phyloP scores from a whole-genome alignment of 805 yeast genomes.

The Huiozyma naganishii region DNA sequence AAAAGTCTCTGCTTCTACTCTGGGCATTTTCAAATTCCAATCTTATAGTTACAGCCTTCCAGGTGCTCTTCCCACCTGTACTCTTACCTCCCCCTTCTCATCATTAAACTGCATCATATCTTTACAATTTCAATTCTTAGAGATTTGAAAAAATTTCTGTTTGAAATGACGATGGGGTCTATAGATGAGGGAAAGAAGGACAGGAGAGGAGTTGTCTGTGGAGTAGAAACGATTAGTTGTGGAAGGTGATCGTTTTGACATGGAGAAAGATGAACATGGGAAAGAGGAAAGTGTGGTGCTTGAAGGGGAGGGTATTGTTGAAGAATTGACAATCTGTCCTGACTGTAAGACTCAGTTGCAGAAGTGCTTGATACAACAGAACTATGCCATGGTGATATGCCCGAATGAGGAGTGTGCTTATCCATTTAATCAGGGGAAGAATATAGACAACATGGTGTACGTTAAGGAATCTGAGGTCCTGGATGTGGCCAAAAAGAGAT shows the following conservation, averaged over 20 bases:
- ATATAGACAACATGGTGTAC: slow-evolving; percentile 15
- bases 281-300: no score
- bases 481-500: slow-evolving; percentile 18
- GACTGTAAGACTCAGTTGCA: slow-evolving; percentile 16
- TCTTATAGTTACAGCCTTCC: not conserved
- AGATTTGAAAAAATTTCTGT: not conserved
- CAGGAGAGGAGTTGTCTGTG: no score
- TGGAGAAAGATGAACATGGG: no score
- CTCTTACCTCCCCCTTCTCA: not conserved
- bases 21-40: slow-evolving; percentile 28
- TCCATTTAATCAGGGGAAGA: slow-evolving; percentile 21
- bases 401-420: slow-evolving; percentile 19
- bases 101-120: not conserved
- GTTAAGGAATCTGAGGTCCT: slow-evolving; percentile 21
- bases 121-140: not conserved
- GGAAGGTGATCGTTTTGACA: no score
- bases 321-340: slow-evolving; percentile 13
- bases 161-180: no score
- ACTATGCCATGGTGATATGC: slow-evolving; percentile 25
- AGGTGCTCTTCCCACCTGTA: not conserved
- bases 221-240: no score
- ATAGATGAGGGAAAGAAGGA: no score
- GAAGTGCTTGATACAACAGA: slow-evolving; percentile 26
- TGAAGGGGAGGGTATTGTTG: no score
- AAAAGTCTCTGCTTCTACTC: slow-evolving; percentile 54